Base-by-base conservation (phyloP, 306 rosid genomes). In the Lotus japonicus region DNA sequence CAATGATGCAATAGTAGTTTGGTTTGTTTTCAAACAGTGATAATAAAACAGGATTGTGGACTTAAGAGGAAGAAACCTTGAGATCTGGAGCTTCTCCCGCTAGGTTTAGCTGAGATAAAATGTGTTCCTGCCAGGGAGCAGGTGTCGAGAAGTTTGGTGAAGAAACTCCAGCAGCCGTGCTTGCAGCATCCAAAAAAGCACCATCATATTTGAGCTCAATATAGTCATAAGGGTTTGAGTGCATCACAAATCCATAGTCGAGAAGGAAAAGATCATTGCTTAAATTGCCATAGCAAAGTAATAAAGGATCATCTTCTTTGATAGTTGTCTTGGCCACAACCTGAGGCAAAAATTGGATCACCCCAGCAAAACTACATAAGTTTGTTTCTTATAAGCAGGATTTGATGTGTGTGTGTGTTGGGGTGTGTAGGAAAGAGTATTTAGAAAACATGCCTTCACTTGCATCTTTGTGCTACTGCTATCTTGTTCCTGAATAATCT, bases 121-220 rank as follows among this genome's bases (percentile, higher is more conserved):
- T 39, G 55, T 66, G 62, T 76, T 84, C 81, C 78, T 90, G 97
- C 99, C 96, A 88, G 4, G 84, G 79, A 48, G 86, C 82, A 11
- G 99, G 97, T 41, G 96, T 43, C 0, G 89, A 82, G 83, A 94
- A 90, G 66, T 74, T 82, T 66, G 91, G 84, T 14, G 90, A 82
- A 57, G 88, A 77, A 73, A 90, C 83, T 69, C 98, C 97, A 13
- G 97, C 97, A 10, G 95, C 97, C 78, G 50, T 66, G 80, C 96
- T 90, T 57, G 96, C 97, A 75, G 97, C 97, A 76, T 94, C 99
- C 81, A 90, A 72, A 68, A 94, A 84, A 35, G 90, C 89, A 16
- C 87, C 92, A 52, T 94, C 96, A 67, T 94, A 94, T 80, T 73
- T 88, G 70, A 94, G 92, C 79, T 94, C 99, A 64, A 90, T 81